Evolutionary conservation across 2,329 filamentous ascomycete species (phyloP).

Genomic region (Beauveria sp.): DNA sequence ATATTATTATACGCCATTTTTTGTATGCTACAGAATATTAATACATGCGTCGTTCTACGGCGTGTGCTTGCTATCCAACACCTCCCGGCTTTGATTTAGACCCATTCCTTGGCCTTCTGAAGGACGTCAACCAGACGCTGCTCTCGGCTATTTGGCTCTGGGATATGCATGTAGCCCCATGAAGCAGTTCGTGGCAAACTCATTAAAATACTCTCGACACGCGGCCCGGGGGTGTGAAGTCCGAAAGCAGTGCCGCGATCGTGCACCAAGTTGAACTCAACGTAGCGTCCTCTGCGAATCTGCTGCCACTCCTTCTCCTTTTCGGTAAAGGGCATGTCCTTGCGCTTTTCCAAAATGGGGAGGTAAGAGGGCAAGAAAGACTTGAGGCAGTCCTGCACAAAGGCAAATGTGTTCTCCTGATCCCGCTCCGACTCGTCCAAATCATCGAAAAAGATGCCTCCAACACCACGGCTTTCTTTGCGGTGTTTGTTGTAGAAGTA

Average conservation of each 20-base stretch:
- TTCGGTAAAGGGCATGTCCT: conserved; percentile 83
- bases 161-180: conserved; percentile 94
- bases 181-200: conserved; percentile 85
- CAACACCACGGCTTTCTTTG: conserved; percentile 76
- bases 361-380: conserved; percentile 88
- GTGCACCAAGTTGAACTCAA: conserved; percentile 97
- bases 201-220: conserved; percentile 97
- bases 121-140: conserved; percentile 70
- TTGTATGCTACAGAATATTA: conserved; percentile 1
- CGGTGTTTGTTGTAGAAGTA: conserved; percentile 96
- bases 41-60: not conserved
- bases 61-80: not conserved
- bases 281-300: conserved; percentile 85
- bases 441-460: conserved; percentile 98
- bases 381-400: conserved; percentile 75
- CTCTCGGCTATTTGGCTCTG: conserved; percentile 67
- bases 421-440: conserved; percentile 81
- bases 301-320: conserved; percentile 96
- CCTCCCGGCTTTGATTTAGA: conserved; percentile 29
- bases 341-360: conserved; percentile 79
- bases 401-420: conserved; percentile 82
- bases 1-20: not conserved
- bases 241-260: conserved; percentile 94
- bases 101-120: conserved; percentile 58
- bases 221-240: conserved; percentile 80